Evolutionary conservation across 2,329 filamentous ascomycete genomes (phyloP), one percentile per base, ranked within the genome.

Genomic region (Chrysoporthe deuterocubensis): DNA sequence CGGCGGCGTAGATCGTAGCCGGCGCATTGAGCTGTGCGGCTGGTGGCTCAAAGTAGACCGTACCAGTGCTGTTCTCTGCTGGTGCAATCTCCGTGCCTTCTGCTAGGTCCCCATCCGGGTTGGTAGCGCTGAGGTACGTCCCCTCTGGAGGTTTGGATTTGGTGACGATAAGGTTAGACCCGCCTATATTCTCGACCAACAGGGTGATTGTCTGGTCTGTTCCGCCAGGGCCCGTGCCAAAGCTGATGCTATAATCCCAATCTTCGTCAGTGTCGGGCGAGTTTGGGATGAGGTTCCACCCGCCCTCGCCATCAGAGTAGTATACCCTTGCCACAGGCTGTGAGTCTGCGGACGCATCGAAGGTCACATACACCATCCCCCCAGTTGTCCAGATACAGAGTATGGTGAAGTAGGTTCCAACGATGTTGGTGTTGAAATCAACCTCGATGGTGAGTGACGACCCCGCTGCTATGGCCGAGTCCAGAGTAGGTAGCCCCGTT

Each of bases 311-410:
- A 11, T 74, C 79, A 1, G 78, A 76, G 1, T 80, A 72, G 18
- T 78, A 76, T 21, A 80, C 76, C 2, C 75, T 74, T 32, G 76
- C 77, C 58, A 77, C 69, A 11, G 78, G 75, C 2, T 77, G 73
- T 5, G 77, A 77, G 18, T 76, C 75, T 4, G 78, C 77, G 58
- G 74, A 74, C 2, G 75, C 79, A 7, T 75, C 75, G 9, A 81
- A 71, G 16, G 78, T 71, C 26, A 79, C 71, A 32, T 75, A 71
- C 11, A 74, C 72, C 21, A 72, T 69, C 1, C 79, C 79, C 32
- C 78, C 79, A 42, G 76, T 76, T 13, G 75, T 77, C 73, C 76
- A 80, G 57, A 80, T 74, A 44, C 77, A 73, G 7, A 81, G 72
- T 58, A 77, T 74, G 1, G 75, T 75, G 3, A 74, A 72, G 67